Conservation (phyloP, 305 asterid species). For the Fraxinus velutina region DNA sequence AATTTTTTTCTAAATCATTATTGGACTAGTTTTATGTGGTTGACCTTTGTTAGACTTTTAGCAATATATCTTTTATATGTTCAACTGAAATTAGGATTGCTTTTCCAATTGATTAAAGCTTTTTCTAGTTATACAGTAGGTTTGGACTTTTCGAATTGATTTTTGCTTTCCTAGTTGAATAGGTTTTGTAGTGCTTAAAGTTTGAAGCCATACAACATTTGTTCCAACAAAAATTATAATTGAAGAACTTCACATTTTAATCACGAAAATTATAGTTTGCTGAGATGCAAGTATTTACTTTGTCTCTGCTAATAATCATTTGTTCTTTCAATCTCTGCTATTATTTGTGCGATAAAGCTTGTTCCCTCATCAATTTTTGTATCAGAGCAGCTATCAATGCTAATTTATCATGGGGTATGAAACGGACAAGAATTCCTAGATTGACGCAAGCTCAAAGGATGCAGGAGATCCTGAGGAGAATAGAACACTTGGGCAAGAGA, state of each 20-base stretch:
- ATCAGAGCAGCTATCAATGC: neutral
- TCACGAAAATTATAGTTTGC: neutral
- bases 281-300: neutral
- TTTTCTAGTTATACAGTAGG: neutral
- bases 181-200: neutral
- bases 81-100: neutral
- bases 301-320: neutral
- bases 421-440: neutral
- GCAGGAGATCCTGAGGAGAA: neutral
- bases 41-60: neutral
- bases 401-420: neutral
- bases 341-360: neutral
- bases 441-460: neutral
- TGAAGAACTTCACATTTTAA: neutral
- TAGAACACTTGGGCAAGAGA: neutral
- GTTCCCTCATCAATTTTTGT: neutral
- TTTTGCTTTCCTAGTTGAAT: slow-evolving; percentile 3
- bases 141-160: neutral
- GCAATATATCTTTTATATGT: neutral
- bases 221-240: neutral
- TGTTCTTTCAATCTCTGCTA: neutral
- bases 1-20: neutral
- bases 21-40: neutral
- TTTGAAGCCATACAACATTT: neutral
- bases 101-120: neutral